Evolutionary conservation across 371 early-diverging fungal genomes (phyloP), one percentile per base, ranked within the genome.

Genomic region (Rhizomucor pusillus): DNA sequence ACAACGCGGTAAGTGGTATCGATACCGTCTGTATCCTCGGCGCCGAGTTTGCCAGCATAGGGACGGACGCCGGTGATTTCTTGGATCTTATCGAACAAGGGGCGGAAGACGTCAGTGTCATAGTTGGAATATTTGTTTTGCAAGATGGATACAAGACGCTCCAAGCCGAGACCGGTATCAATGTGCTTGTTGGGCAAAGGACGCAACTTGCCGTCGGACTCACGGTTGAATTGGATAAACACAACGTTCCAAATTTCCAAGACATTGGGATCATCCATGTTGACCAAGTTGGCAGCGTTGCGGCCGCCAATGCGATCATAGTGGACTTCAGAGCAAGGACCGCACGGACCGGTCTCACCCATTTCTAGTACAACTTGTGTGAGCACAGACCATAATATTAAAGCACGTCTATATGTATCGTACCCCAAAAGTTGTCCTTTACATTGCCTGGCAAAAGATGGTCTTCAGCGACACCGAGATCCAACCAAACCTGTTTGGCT

Each of bases 241-340:
- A 99, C 99, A 24, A 99, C 77, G 76, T 99, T 99, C 99, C 99
- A 99, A 67, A 99, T 98, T 79, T 99, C 99, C 29, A 99, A 73
- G 5, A 99, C 99, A 58, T 93, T 90, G 23, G 99, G 99, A 81
- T 99, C 99, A 67, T 99, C 99, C 87, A 86, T 75, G 79, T 99
- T 99, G 56, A 99, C 99, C 36, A 99, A 80, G 50, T 76, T 65
- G 14, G 95, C 78, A 23, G 98, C 99, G 76, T 99, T 90, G 54
- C 99, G 92, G 18, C 90, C 91, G 50, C 99, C 99, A 59, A 98
- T 95, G 57, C 99, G 88, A 79, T 99, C 99, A 69, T 88, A 99
- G 77, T 99, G 99, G 63, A 99, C 93, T 81, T 99, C 99, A 45
- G 93, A 92, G 81, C 99, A 99, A 33, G 99, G 99, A 39, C 99